A percentile compares a stretch with the other conserved stretches of the same genome.
These are phyloP conservation scores for Sporobolomyces pararoseus DNA, from an alignment of 768 basidiomycete genomes.

Conservation along the genomic window DNA sequence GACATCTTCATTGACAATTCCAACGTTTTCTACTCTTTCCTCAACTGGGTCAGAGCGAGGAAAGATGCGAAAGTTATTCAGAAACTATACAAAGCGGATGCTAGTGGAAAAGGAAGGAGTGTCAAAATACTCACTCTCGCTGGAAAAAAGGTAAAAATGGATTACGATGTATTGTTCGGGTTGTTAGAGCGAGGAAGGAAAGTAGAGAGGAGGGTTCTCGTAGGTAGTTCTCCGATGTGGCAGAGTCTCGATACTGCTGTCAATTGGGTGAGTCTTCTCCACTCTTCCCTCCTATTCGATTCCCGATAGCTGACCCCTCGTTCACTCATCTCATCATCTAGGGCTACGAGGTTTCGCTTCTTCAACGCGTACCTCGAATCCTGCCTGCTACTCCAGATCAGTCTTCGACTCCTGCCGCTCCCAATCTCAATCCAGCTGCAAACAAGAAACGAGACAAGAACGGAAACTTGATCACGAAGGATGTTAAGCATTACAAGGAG, in stretches of 20 bases:
- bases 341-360: constrained; percentile 43
- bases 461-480: constrained; percentile 15
- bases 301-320: not conserved
- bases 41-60: constrained; percentile 40
- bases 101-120: constrained; percentile 9
- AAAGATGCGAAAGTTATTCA: constrained; percentile 27
- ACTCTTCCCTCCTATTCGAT: constrained; percentile 59
- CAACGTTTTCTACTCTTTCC: constrained; percentile 41
- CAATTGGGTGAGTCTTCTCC: constrained; percentile 68
- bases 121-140: constrained; percentile 28
- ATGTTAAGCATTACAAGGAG: constrained; percentile 37
- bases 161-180: constrained; percentile 70
- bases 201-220: constrained; percentile 68
- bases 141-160: constrained; percentile 55
- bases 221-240: constrained; percentile 76
- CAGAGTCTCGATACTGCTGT: constrained; percentile 72
- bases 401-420: constrained; percentile 1
- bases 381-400: not conserved
- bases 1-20: constrained; percentile 43
- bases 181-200: constrained; percentile 77
- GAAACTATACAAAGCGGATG: not conserved
- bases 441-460: constrained; percentile 32
- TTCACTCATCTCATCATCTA: not conserved
- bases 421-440: constrained; percentile 19
- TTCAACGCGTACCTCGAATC: constrained; percentile 37